Evolutionary conservation across 768 basidiomycete genomes (phyloP), one percentile per base, ranked within the genome.

Genomic region (Tulasnella sp.): DNA sequence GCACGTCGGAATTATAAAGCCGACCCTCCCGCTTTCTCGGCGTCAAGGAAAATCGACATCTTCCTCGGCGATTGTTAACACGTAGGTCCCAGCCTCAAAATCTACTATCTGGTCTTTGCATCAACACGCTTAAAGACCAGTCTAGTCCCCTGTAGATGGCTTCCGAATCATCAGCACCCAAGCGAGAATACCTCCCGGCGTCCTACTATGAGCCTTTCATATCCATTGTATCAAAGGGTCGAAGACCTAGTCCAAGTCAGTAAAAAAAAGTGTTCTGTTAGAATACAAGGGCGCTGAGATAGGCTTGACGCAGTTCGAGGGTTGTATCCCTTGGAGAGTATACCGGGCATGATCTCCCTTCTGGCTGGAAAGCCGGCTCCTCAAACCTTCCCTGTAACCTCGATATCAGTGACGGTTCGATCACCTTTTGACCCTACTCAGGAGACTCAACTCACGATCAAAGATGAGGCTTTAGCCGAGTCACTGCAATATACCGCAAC

Each of bases 361-460:
- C 90, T 97, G 9, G 96, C 96, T 0, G 97, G 97, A 40, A 96
- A 97, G 85, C 97, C 97, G 8, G 97, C 97, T 84, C 89, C 92
- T 11, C 87, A 89, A n/a, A 93, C 95, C 28, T 99, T 98, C 87
- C 97, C 97, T 1, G 94, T 99, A 87, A 91, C 92, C 2, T 92
- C 93, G 0, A 87, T 99, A 83, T 92, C 89, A 79, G 91, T 94
- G 85, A 90, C 88, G 1, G 88, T 91, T 4, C 80, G 76, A 46
- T 89, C 90, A 16, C 90, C 90, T 3, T 85, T 84, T 34, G 86
- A 90, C 79, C 86, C 87, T 16, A 81, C 83, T 28, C 84, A 88
- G 77, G 90, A 91, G 44, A 86, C 87, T 2, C 85, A 88, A 0
- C 84, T 96, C 75, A 88, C 87, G 0, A 86, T 97, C 73, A 87